Conservation (phyloP, 176 grass and related monocot species). For the Zoysia pacifica region DNA sequence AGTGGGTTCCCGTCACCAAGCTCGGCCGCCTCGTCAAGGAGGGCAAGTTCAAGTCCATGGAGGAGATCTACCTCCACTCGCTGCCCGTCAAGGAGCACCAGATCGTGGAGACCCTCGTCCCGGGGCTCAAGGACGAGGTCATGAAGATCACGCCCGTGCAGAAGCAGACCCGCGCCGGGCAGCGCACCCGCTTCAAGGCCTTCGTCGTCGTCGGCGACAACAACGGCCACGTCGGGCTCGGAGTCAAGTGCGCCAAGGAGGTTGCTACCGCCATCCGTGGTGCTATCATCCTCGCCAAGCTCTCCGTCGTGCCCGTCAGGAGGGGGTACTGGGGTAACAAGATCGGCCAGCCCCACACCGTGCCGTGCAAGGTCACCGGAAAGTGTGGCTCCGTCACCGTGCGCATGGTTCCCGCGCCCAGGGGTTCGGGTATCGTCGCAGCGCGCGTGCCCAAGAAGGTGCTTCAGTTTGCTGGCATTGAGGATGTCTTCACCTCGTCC, state of each 20-base stretch:
- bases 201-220: conserved; percentile 87
- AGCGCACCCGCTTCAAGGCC: conserved; percentile 87
- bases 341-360: conserved; percentile 79
- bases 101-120: conserved; percentile 64
- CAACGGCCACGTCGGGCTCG: conserved; percentile 83
- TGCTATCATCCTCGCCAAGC: conserved; percentile 87
- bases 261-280: conserved; percentile 87
- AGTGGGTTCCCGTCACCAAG: conserved; percentile 91
- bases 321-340: conserved; percentile 95
- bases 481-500: conserved; percentile 85
- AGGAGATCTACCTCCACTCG: conserved; percentile 90
- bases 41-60: conserved; percentile 44
- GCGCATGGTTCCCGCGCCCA: conserved; percentile 78
- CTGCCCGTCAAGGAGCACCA: conserved; percentile 93
- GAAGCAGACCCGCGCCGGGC: conserved; percentile 91
- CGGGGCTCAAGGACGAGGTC: conserved; percentile 86
- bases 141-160: conserved; percentile 94
- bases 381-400: conserved; percentile 90
- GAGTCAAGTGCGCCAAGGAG: conserved; percentile 93
- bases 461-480: conserved; percentile 83
- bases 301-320: conserved; percentile 75
- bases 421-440: conserved; percentile 78
- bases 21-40: conserved; percentile 84
- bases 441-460: conserved; percentile 92
- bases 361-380: conserved; percentile 88